phyloP scores from a whole-genome alignment of 1,139 yeast species.

The Hansenula anomala region DNA sequence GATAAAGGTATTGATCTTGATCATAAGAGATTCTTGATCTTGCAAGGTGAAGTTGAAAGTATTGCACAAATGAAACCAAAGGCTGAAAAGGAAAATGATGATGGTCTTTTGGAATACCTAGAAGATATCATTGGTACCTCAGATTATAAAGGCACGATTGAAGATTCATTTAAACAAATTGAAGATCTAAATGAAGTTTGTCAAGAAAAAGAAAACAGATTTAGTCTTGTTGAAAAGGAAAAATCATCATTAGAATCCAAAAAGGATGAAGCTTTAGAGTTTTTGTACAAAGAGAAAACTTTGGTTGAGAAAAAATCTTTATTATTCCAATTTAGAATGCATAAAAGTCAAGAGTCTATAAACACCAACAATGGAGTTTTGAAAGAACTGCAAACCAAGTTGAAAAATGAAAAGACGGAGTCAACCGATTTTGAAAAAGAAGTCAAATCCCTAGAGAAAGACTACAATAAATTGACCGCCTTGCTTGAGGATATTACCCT shows the following conservation, averaged over 20 bases:
- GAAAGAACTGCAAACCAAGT: constrained; percentile 35
- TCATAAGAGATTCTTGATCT: constrained; percentile 87
- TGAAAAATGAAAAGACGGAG: constrained; percentile 44
- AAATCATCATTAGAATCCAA: constrained; percentile 62
- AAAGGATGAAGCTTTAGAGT: constrained; percentile 66
- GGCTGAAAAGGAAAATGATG: constrained; percentile 89
- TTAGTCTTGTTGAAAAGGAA: constrained; percentile 76
- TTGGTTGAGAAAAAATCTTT: constrained; percentile 51
- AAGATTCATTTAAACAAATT: constrained; percentile 52
- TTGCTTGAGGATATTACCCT: constrained; percentile 29
- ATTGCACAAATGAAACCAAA: constrained; percentile 98
- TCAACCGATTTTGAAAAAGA: constrained; percentile 39
- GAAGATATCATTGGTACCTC: constrained; percentile 98
- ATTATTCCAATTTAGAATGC: constrained; percentile 50
- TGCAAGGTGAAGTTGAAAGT: constrained; percentile 98
- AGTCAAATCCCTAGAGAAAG: constrained; percentile 35
- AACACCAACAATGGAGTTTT: constrained; percentile 32
- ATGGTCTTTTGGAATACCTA: constrained; percentile 86
- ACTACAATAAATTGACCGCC: constrained; percentile 30
- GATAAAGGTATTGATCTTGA: constrained; percentile 92
- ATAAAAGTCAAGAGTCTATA: constrained; percentile 37
- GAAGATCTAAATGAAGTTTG: constrained; percentile 76
- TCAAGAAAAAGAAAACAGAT: constrained; percentile 74
- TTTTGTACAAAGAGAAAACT: constrained; percentile 60
- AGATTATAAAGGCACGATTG: constrained; percentile 72